phyloP scores from a whole-genome alignment of 148 eudicot species.

The Dianthus caryophyllus region DNA sequence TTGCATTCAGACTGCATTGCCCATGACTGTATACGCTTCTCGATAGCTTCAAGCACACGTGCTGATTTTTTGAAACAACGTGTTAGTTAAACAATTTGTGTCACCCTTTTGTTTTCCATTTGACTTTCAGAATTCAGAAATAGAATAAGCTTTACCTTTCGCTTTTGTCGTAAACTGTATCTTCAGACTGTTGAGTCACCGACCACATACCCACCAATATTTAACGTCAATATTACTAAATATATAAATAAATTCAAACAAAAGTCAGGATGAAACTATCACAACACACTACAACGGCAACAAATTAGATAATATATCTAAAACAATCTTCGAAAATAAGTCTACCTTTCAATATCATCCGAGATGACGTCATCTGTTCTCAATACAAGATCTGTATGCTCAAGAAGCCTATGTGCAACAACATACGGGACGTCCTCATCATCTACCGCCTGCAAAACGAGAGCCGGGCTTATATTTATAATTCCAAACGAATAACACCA shows the following conservation, averaged over 20 bases:
- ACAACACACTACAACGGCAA: background rate
- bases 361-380: background rate
- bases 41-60: background rate
- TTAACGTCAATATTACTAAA: background rate
- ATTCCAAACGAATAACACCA: no score
- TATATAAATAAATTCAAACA: background rate
- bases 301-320: background rate
- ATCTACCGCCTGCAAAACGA: background rate
- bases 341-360: conserved; percentile 3
- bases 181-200: background rate
- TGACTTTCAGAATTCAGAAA: background rate
- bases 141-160: background rate
- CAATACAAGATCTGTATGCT: background rate
- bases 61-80: background rate
- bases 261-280: background rate
- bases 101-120: no score
- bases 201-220: background rate
- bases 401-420: background rate
- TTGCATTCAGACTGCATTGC: background rate
- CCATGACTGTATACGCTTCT: background rate
- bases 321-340: background rate
- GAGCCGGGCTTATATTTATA: no score
- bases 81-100: background rate
- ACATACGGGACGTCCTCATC: background rate
- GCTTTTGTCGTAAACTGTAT: background rate